Evolutionary conservation across 1,284 basidiomycete species (phyloP), one percentile per base, ranked within the genome.

Genomic region (Nidula niveotomentosa): DNA sequence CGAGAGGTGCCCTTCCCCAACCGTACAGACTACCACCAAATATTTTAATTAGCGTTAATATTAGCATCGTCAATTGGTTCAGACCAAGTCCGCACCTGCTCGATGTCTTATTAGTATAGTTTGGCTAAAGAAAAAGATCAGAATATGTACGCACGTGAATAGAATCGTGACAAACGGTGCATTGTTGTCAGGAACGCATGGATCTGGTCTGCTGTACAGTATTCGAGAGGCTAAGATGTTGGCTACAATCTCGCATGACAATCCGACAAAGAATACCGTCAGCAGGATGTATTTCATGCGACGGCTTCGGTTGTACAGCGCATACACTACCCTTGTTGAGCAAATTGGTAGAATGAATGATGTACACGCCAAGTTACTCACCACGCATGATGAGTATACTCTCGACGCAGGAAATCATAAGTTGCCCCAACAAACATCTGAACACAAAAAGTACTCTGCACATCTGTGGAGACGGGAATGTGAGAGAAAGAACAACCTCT

Each of bases 1-100:
- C 41, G 9, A 54, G 44, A 7, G 62, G 62, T 30, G 55, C 58
- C 37, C 56, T 51, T 4, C 56, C 41, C 51, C 56, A 57, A 17
- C 53, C 53, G 41, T 43, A 39, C 30, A 56, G 54, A 2, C 54
- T 53, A n/a, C 49, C 17, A 8, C 55, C 34, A 13, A 55, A 43
- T 1, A 59, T 43, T 36, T 55, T 57, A 7, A 48, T 18, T 1
- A 58, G 41, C 4, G 60, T 60, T 58, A 63, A 58, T 1, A 56
- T 12, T 6, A 63, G 8, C 12, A 59, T 35, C 15, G 49, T 51
- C 4, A 50, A 37, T 36, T 63, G 53, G 8, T 56, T 56, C 3
- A 59, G 9, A 1, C 49, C 55, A 15, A 46, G 17, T 15, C 54
- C 51, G n/a, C n/a, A n/a, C n/a, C n/a, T n/a, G n/a, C n/a, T n/a